Evolutionary conservation across 2,329 filamentous ascomycete genomes (phyloP), one percentile per base, ranked within the genome.

Genomic region (Ophiosphaerella narmari): DNA sequence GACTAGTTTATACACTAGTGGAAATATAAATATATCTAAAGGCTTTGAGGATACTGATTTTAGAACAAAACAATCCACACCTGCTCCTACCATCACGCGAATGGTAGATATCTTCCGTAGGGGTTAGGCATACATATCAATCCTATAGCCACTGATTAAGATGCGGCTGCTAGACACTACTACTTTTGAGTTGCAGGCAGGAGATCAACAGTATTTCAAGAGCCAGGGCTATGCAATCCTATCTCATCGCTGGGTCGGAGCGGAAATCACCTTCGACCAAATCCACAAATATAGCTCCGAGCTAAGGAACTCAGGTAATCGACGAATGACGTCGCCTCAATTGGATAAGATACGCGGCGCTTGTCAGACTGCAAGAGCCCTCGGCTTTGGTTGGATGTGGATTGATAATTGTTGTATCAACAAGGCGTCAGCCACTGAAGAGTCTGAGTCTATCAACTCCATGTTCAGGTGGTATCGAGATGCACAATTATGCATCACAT

Each of bases 401-500:
- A 45, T 45, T 21, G 43, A 45, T 14, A 38, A 14, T 12, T 45
- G 43, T 16, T 45, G 45, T 26, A 48, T 48, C 32, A 42, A 48
- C 38, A 41, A 48, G 39, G 14, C 32, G 38, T 35, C 34, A 12
- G 23, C n/a, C 5, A 41, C 37, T 9, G 46, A 49, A 26, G 14
- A 36, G 21, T 38, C 39, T 14, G 46, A 49, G 23, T 38, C 39
- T 21, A 49, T 49, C 18, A 49, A 49, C 21, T 49, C 46, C 21
- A 49, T 49, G 46, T 49, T 49, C 40, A 39, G 37, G 21, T 50
- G 47, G 41, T 45, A 45, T 32, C 35, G 42, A 14, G 38, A 50
- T 16, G 41, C 47, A 8, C 5, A 36, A 21, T 18, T 43, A 13
- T 50, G 47, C 31, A 45, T 45, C 24, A 42, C 38, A n/a, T 50